phyloP scores from a whole-genome alignment of 306 rosid genomes.

The Quercus parvula region DNA sequence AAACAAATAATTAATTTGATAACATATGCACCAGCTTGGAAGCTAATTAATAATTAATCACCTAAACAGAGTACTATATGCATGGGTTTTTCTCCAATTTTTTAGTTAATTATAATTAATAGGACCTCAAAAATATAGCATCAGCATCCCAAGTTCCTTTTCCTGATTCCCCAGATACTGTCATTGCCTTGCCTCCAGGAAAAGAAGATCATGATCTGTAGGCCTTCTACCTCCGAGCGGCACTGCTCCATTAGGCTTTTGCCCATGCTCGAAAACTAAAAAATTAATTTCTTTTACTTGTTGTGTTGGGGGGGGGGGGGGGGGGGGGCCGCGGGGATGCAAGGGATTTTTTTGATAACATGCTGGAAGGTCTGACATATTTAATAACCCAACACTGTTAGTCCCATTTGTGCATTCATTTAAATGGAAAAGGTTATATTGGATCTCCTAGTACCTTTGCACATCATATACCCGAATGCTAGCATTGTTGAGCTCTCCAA shows the following conservation, averaged over 20 bases:
- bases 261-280: too few relatives aligned
- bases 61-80: not conserved
- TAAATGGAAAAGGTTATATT: constrained; percentile 2
- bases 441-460: constrained; percentile 65
- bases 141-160: not conserved
- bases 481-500: constrained; percentile 67
- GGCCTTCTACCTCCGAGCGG: not conserved
- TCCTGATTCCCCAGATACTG: not conserved
- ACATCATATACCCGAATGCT: constrained; percentile 82
- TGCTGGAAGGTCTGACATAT: not conserved
- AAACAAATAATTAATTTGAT: not conserved
- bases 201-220: constrained; percentile 18
- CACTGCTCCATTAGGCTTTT: not conserved
- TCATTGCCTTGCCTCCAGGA: constrained; percentile 8
- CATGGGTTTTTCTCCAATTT: not conserved
- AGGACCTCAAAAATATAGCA: not conserved
- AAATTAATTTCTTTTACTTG: not conserved
- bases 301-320: not conserved
- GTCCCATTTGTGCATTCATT: not conserved
- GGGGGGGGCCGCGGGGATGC: too few relatives aligned
- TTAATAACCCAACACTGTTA: not conserved
- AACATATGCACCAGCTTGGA: not conserved
- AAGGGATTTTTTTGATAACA: not conserved
- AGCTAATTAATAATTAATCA: not conserved
- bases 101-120: not conserved